Evolutionary conservation across 2,329 filamentous ascomycete species (phyloP).

Genomic region (Penicillium sp.): DNA sequence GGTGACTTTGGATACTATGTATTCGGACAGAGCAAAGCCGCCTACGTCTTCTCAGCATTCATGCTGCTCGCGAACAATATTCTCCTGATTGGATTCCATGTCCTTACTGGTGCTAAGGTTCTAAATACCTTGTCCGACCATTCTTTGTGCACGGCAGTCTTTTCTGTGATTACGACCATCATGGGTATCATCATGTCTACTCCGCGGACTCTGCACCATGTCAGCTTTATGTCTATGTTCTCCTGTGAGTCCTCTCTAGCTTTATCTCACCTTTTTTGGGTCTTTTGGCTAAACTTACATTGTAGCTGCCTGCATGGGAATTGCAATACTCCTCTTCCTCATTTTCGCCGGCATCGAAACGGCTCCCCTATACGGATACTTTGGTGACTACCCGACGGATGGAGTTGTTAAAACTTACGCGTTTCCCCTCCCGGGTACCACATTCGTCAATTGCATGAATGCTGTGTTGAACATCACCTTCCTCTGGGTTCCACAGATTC

Average conservation of each 20-base stretch:
- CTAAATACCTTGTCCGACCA: conserved; percentile 53
- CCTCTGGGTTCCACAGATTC: conserved; percentile 53
- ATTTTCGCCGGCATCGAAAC: conserved; percentile 50
- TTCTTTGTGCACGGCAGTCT: conserved; percentile 51
- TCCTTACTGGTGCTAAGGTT: conserved; percentile 52
- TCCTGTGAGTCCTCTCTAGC: conserved; percentile 29
- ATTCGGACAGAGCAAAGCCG: conserved; percentile 46
- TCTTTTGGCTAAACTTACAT: background rate
- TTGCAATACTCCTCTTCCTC: conserved; percentile 53
- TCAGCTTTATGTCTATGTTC: conserved; percentile 55
- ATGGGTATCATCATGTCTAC: conserved; percentile 51
- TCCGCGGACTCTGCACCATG: conserved; percentile 48
- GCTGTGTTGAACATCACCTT: conserved; percentile 54
- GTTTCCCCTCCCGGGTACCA: conserved; percentile 49
- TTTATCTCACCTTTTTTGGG: background rate
- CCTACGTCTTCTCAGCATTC: conserved; percentile 46
- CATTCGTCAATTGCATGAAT: conserved; percentile 51
- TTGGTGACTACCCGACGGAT: conserved; percentile 46
- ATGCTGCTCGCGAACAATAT: conserved; percentile 54
- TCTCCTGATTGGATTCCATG: conserved; percentile 52
- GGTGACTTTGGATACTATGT: conserved; percentile 51
- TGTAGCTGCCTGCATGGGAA: conserved; percentile 47
- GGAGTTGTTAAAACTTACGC: conserved; percentile 50
- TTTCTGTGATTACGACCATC: conserved; percentile 47
- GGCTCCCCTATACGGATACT: conserved; percentile 48